phyloP scores from a whole-genome alignment of 345 rosid species.

The Jatropha curcas region DNA sequence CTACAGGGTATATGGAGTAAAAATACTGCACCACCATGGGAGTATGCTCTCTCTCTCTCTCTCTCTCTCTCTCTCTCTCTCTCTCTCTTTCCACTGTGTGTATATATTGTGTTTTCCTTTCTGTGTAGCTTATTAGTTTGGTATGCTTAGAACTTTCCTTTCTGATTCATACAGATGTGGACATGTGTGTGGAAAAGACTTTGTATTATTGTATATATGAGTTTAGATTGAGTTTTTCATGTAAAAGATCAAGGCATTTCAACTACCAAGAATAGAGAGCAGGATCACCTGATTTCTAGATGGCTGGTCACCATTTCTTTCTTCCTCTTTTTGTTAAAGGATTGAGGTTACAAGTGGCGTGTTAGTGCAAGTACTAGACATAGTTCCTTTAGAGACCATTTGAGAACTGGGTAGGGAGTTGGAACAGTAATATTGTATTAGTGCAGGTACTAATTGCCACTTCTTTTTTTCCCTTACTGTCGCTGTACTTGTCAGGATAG shows the following conservation, averaged over 20 bases:
- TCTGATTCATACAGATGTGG: not conserved
- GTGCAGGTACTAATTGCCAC: too few species aligned
- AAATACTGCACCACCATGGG: slow-evolving; percentile 80
- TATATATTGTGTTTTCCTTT: not conserved
- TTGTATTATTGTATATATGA: not conserved
- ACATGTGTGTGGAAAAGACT: not conserved
- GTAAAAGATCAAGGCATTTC: not conserved
- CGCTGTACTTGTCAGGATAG: not conserved
- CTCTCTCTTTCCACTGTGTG: slow-evolving; percentile 5
- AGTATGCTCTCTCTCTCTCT: slow-evolving; percentile 50
- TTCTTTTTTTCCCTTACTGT: not conserved
- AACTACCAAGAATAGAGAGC: not conserved
- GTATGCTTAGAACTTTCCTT: not conserved
- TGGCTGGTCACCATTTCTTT: not conserved
- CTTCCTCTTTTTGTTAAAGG: not conserved
- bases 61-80: not conserved
- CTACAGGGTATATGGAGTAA: slow-evolving; percentile 95
- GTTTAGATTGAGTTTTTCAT: not conserved
- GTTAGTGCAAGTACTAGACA: not conserved
- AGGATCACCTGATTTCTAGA: not conserved
- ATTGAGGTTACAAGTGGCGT: not conserved
- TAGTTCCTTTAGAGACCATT: not conserved
- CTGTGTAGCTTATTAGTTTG: not conserved
- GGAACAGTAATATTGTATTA: not conserved
- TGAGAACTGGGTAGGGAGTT: not conserved